A percentile compares a stretch with the other conserved stretches of the same genome.
Conservation (phyloP, 2,329 filamentous ascomycete species). For the Colletotrichum filicis region DNA sequence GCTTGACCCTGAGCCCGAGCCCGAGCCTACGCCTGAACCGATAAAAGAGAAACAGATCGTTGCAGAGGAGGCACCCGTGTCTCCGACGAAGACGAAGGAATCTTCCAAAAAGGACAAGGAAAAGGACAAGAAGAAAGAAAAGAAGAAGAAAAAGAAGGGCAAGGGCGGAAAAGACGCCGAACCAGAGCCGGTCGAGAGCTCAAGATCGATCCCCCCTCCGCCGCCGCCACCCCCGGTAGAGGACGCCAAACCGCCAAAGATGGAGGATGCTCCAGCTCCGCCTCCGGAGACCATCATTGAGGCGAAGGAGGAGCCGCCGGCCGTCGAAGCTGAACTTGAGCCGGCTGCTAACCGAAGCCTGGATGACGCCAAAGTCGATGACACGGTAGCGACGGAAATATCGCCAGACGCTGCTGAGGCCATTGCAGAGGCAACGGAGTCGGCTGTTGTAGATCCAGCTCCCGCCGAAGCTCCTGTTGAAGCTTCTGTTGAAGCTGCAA, state of each 20-base stretch:
- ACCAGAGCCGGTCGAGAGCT: slow-evolving; percentile 5
- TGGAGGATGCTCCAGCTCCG: slow-evolving; percentile 14
- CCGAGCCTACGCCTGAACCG: neutral
- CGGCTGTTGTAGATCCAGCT: neutral
- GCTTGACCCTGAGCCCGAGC: neutral
- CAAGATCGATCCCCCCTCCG: neutral
- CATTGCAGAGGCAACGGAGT: neutral
- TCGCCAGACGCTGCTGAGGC: neutral
- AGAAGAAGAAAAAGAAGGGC: slow-evolving; percentile 35
- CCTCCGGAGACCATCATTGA: neutral
- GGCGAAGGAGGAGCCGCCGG: neutral
- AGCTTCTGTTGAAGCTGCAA: neutral
- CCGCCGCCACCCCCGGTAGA: neutral
- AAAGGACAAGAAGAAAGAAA: slow-evolving; percentile 32
- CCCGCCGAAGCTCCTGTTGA: neutral
- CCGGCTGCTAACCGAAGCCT: neutral
- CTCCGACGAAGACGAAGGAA: slow-evolving; percentile 20
- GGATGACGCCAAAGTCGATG: neutral
- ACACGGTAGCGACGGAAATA: neutral
- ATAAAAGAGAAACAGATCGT: slow-evolving; percentile 1
- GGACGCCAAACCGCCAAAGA: slow-evolving; percentile 15
- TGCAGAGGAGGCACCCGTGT: neutral
- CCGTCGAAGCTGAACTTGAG: neutral
- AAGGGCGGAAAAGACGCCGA: slow-evolving; percentile 32
- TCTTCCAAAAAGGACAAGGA: slow-evolving; percentile 30